Percentiles rank a stretch among this genome's conserved stretches.
These are phyloP conservation scores for Dichomitus squalens DNA, from an alignment of 1,284 basidiomycete genomes.

Conservation along the genomic window DNA sequence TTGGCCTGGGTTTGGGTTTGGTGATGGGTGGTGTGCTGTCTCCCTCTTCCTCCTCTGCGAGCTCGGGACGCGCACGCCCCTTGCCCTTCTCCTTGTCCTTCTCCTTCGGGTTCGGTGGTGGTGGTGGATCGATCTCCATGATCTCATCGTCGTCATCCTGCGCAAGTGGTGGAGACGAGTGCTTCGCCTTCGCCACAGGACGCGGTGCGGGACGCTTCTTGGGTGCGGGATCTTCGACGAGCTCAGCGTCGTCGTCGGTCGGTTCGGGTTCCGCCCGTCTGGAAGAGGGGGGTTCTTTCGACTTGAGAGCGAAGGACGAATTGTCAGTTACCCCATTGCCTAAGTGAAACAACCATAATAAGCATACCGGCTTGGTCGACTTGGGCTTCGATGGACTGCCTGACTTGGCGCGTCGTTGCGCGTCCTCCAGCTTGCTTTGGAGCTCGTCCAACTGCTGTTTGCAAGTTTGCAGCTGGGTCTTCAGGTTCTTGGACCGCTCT, in stretches of 20 bases:
- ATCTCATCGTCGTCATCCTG: slow-evolving; percentile 21
- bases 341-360: not conserved
- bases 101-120: slow-evolving; percentile 16
- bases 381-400: slow-evolving; percentile 1
- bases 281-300: not conserved
- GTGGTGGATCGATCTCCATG: slow-evolving; percentile 15
- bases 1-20: slow-evolving; percentile 17
- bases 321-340: not conserved
- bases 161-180: not conserved
- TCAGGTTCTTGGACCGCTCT: slow-evolving; percentile 44
- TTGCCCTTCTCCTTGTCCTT: slow-evolving; percentile 18
- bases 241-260: slow-evolving; percentile 9
- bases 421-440: slow-evolving; percentile 5
- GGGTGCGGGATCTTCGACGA: slow-evolving; percentile 4
- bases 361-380: slow-evolving; percentile 5
- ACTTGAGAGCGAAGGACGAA: no score
- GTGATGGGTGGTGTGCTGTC: slow-evolving; percentile 2
- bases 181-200: not conserved
- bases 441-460: slow-evolving; percentile 18
- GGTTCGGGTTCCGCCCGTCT: not conserved
- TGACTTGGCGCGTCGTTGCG: not conserved
- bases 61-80: slow-evolving; percentile 1
- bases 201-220: slow-evolving; percentile 4
- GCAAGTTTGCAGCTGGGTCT: slow-evolving; percentile 42
- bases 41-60: slow-evolving; percentile 14